Base-by-base conservation (phyloP, 768 basidiomycete species). In the Dioszegia aurantiaca region DNA sequence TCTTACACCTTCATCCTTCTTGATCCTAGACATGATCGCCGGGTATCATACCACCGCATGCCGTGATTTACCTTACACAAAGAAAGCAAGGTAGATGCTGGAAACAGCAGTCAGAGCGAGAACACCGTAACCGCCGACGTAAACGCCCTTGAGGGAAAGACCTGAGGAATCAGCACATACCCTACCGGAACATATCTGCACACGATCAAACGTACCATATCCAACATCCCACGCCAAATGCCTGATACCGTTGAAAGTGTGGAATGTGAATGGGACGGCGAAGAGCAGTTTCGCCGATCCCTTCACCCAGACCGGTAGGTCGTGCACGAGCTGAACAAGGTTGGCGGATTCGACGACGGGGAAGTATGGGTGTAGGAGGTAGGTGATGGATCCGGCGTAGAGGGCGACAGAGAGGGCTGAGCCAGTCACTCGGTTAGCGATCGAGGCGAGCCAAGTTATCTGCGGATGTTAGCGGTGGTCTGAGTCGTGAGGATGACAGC, bases 181-280 rank as follows among this genome's bases (percentile, higher is more conserved):
- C 14, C 33, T 33, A 14, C 33, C n/a, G n/a, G n/a, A n/a, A n/a
- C n/a, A 11, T 12, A 26, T 55, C 33, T 30, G 46, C 17, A 51
- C 4, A 56, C 10, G 28, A 26, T 36, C 28, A 14, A 27, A 84
- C 92, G 65, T 69, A 97, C 94, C 86, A 81, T 86, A 87, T 58
- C 86, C 85, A 73, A 83, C 77, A 78, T 97, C 94, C 94, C 94
- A 98, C 31, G 78, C 76, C 68, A 98, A 79, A 81, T 98, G 94
- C 40, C 94, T 84, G 60, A 97, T 61, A 3, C 94, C 94, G 77
- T 97, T 97, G 77, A 85, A 81, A 8, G 84, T 83, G 79, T 98
- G 94, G 84, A 87, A 97, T 16, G 89, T 83, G 77, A 95, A 94
- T 1, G 93, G 90, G 3, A 83, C 81, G 12, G 90, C 91, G 43